A percentile compares a stretch with the other conserved stretches of the same genome.
Evolutionary conservation across 2,329 filamentous ascomycete genomes (phyloP).

Genomic region (Aureobasidium subglaciale): DNA sequence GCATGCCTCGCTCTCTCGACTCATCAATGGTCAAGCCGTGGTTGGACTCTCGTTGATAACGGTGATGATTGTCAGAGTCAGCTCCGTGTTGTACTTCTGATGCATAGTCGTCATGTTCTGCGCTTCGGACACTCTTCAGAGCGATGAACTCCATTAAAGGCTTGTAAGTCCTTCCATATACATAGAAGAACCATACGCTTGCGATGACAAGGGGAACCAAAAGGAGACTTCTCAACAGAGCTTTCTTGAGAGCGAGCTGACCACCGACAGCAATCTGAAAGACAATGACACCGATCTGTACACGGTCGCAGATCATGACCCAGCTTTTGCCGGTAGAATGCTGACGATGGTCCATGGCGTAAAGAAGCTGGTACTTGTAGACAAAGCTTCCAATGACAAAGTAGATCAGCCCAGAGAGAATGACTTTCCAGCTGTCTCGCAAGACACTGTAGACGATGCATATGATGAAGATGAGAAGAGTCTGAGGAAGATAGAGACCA

Average conservation of each 20-base stretch:
- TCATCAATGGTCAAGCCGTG: slow-evolving; percentile 63
- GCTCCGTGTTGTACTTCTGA: slow-evolving; percentile 21
- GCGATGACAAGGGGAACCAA: slow-evolving; percentile 69
- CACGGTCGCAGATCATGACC: slow-evolving; percentile 92
- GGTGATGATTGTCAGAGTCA: slow-evolving; percentile 14
- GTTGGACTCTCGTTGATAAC: slow-evolving; percentile 18
- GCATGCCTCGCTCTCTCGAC: slow-evolving; percentile 59
- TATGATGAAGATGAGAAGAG: slow-evolving; percentile 87
- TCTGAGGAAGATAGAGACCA: slow-evolving; percentile 89
- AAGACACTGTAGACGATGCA: slow-evolving; percentile 92
- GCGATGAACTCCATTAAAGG: slow-evolving; percentile 91
- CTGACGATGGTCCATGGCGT: slow-evolving; percentile 96
- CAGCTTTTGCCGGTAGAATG: slow-evolving; percentile 90
- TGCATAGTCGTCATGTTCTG: slow-evolving; percentile 45
- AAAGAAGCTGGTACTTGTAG: slow-evolving; percentile 95
- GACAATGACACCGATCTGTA: slow-evolving; percentile 76
- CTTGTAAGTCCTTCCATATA: slow-evolving; percentile 73
- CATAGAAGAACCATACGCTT: slow-evolving; percentile 84
- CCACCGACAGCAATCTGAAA: slow-evolving; percentile 91
- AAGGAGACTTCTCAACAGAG: slow-evolving; percentile 64
- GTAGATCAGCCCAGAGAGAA: slow-evolving; percentile 76
- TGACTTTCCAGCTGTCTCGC: slow-evolving; percentile 68
- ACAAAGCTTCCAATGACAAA: slow-evolving; percentile 78
- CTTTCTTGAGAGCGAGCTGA: slow-evolving; percentile 66
- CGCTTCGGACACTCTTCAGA: slow-evolving; percentile 69